Percentiles rank a stretch among this genome's conserved stretches.
Conservation (phyloP, 2,329 filamentous ascomycete genomes). For the Mariannaea elegans region DNA sequence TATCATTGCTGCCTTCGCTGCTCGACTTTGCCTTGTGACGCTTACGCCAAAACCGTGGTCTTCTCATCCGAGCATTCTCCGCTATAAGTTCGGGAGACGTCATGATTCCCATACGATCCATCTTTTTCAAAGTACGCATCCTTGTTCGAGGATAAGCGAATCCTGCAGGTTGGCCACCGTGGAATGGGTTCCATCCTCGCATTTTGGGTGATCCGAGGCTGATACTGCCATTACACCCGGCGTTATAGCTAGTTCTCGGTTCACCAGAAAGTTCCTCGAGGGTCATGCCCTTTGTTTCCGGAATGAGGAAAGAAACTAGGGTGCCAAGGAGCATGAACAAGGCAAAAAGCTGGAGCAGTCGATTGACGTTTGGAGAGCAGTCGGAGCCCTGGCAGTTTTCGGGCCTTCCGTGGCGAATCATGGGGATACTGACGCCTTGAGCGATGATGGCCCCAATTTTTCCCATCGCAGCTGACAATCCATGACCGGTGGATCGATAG, state of each 20-base stretch:
- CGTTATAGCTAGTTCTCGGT: conserved; percentile 66
- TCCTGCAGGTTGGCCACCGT: conserved; percentile 60
- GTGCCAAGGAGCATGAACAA: conserved; percentile 82
- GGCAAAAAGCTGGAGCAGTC: conserved; percentile 80
- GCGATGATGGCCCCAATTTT: conserved; percentile 75
- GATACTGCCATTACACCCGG: conserved; percentile 61
- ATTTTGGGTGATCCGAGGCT: conserved; percentile 44
- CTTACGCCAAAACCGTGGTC: conserved; percentile 43
- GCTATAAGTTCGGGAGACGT: conserved; percentile 51
- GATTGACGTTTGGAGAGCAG: conserved; percentile 71
- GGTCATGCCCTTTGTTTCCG: conserved; percentile 79
- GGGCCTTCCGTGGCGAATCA: conserved; percentile 65
- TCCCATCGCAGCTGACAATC: conserved; percentile 71
- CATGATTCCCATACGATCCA: conserved; percentile 53
- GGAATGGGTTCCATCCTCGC: conserved; percentile 56
- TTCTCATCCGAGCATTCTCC: conserved; percentile 35
- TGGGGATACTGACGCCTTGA: conserved; percentile 70
- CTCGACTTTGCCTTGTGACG: conserved; percentile 39
- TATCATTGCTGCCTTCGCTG: conserved; percentile 43
- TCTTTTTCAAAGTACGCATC: conserved; percentile 40
- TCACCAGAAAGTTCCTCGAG: conserved; percentile 77
- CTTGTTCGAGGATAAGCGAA: conserved; percentile 56
- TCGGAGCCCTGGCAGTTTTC: conserved; percentile 57
- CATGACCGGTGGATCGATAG: conserved; percentile 70
- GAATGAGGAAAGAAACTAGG: conserved; percentile 75